Base-by-base conservation (phyloP, 2,329 filamentous ascomycete genomes). In the Clonostachys sp. region DNA sequence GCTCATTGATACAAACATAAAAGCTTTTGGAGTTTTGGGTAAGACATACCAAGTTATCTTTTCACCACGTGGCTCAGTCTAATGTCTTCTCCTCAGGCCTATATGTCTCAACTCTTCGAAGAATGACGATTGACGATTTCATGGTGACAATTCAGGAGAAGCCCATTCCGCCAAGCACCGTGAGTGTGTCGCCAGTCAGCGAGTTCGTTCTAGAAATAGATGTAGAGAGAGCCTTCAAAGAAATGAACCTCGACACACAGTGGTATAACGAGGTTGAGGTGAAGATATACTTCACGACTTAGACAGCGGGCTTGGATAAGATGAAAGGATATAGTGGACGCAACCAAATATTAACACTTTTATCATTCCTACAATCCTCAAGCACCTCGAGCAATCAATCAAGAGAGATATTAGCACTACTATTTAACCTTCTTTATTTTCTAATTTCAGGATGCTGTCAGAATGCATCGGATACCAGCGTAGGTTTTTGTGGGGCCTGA, bases 241-340 rank as follows among this genome's bases (percentile, higher is more conserved):
- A 88, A 57, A 77, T 91, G 71, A 78, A 75, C 0, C 72, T 94
- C 47, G 70, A 82, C 49, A 77, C 80, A 36, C 83, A 86, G 8
- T 95, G 88, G 85, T 86, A 83, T 53, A 95, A 96, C 61, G 88
- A 95, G 63, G 77, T 91, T 36, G 74, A 80, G 51, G 70, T 95
- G 40, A 84, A 84, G 61, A 64, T 90, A 6, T 84, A 72, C 48
- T 73, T 80, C 43, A 63, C 64, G 20, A 57, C 71, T 42, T 72
- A 42, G 20, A 30, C 24, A 30, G 9, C 8, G 8, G 24, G 8
- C 8, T 18, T 45, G 4, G 16, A 42, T 17, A 42, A 6, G 9
- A 9, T 30, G 33, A 42, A 42, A 18, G 24, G 4, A 9, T 5
- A 6, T 4, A 18, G 16, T 12, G n/a, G 20, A 45, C 16, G 34